Conservation (phyloP, 2,329 filamentous ascomycete genomes). For the Tolypocladium paradoxum region DNA sequence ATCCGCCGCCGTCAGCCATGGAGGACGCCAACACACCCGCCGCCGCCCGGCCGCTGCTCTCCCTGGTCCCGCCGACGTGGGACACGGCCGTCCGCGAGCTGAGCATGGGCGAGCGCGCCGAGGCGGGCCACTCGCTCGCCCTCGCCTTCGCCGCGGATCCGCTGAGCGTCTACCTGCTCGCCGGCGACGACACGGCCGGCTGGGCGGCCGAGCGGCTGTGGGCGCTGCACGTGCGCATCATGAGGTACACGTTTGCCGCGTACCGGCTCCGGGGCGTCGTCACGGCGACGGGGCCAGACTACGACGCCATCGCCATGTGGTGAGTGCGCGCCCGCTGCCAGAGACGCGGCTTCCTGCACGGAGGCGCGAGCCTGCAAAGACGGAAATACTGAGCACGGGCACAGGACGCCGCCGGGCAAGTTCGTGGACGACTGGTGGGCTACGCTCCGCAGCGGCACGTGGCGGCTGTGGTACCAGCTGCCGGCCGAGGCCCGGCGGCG, state of each 20-base stretch:
- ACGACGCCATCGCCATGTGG: constrained; percentile 72
- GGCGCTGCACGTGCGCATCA: constrained; percentile 65
- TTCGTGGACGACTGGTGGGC: constrained; percentile 66
- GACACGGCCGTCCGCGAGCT: constrained; percentile 51
- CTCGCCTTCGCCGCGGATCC: constrained; percentile 70
- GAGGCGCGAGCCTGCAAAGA: too few relatives aligned
- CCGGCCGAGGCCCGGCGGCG: constrained; percentile 60
- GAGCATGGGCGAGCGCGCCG: constrained; percentile 55
- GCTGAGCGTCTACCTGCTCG: constrained; percentile 63
- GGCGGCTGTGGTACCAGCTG: constrained; percentile 66
- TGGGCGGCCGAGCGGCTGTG: constrained; percentile 59
- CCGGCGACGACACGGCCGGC: constrained; percentile 54
- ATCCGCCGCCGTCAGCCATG: background rate
- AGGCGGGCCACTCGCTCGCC: constrained; percentile 61
- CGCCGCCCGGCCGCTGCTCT: constrained; percentile 4
- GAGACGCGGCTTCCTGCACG: background rate
- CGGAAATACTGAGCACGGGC: background rate
- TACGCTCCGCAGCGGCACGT: constrained; percentile 63
- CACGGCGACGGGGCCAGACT: constrained; percentile 63
- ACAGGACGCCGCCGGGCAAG: constrained; percentile 64
- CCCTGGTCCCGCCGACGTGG: constrained; percentile 42
- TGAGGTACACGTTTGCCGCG: constrained; percentile 67
- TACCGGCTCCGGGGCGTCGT: constrained; percentile 66
- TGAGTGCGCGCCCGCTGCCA: constrained; percentile 29
- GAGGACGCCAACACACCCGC: background rate